Conservation (phyloP, 495 filamentous ascomycete species). For the Clohesyomyces aquaticus region DNA sequence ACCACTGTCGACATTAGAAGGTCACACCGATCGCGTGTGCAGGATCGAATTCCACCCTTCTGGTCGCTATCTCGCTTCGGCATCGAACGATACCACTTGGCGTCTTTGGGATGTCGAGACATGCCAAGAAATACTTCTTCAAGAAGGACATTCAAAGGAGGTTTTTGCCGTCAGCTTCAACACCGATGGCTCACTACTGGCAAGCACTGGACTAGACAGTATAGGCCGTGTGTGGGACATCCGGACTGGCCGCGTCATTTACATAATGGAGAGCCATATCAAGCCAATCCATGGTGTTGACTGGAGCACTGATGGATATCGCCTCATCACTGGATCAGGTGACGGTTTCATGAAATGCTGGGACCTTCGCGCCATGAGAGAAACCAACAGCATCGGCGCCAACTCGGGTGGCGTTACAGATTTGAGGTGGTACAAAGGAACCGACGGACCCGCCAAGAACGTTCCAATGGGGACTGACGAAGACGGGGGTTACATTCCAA, state of each 20-base stretch:
- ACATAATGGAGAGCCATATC: slow-evolving; percentile 94
- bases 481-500: slow-evolving; percentile 57
- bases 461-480: slow-evolving; percentile 62
- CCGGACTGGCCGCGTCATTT: slow-evolving; percentile 90
- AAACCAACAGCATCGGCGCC: slow-evolving; percentile 81
- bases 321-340: slow-evolving; percentile 84
- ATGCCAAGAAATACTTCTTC: slow-evolving; percentile 78
- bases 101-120: slow-evolving; percentile 92
- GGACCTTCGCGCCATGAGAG: slow-evolving; percentile 88
- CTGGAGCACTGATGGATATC: slow-evolving; percentile 88
- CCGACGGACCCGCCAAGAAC: slow-evolving; percentile 64
- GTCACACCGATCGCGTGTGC: slow-evolving; percentile 85
- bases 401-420: slow-evolving; percentile 92
- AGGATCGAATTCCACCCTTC: slow-evolving; percentile 94
- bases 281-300: slow-evolving; percentile 89
- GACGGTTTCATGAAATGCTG: slow-evolving; percentile 98
- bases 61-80: slow-evolving; percentile 86
- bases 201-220: slow-evolving; percentile 88
- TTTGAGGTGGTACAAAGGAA: slow-evolving; percentile 89
- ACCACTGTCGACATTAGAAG: slow-evolving; percentile 79
- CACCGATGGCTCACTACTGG: slow-evolving; percentile 84
- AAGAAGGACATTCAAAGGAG: slow-evolving; percentile 93
- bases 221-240: slow-evolving; percentile 96
- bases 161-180: slow-evolving; percentile 90
- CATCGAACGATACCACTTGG: slow-evolving; percentile 96